phyloP scores from a whole-genome alignment of 1,139 yeast genomes.

The Arxiozyma telluris region DNA sequence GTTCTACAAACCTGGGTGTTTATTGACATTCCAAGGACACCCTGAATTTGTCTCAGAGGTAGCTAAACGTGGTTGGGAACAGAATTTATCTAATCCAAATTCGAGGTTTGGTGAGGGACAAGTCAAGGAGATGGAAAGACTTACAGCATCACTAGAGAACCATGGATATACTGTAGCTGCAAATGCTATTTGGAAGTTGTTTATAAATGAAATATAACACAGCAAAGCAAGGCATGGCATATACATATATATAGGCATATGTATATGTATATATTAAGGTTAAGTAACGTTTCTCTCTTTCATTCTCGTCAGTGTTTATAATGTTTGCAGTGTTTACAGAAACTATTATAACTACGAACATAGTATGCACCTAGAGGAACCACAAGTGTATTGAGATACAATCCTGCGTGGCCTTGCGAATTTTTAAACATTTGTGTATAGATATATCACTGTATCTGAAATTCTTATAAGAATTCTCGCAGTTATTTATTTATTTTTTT shows the following conservation, averaged over 20 bases:
- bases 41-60: conserved; percentile 58
- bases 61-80: conserved; percentile 8
- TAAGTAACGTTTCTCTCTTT: background rate
- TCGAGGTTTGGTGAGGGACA: conserved; percentile 1
- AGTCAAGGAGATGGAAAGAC: conserved; percentile 3
- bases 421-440: too few species aligned
- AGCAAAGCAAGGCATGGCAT: background rate
- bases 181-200: conserved; percentile 13
- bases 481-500: too few species aligned
- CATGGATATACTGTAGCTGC: conserved; percentile 13
- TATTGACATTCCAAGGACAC: conserved; percentile 78
- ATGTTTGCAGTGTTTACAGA: background rate
- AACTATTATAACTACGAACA: too few species aligned
- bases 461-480: too few species aligned
- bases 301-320: background rate
- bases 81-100: background rate
- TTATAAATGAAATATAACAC: conserved; percentile 4
- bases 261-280: background rate
- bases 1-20: conserved; percentile 36
- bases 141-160: conserved; percentile 5
- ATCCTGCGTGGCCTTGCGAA: too few species aligned
- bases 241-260: background rate
- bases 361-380: too few species aligned
- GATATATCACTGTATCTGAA: background rate
- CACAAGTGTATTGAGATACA: too few species aligned